These are phyloP conservation scores for Immersiporthe knoxdaviesiana DNA, from an alignment of 2,329 filamentous ascomycete genomes.

Conservation along the genomic window DNA sequence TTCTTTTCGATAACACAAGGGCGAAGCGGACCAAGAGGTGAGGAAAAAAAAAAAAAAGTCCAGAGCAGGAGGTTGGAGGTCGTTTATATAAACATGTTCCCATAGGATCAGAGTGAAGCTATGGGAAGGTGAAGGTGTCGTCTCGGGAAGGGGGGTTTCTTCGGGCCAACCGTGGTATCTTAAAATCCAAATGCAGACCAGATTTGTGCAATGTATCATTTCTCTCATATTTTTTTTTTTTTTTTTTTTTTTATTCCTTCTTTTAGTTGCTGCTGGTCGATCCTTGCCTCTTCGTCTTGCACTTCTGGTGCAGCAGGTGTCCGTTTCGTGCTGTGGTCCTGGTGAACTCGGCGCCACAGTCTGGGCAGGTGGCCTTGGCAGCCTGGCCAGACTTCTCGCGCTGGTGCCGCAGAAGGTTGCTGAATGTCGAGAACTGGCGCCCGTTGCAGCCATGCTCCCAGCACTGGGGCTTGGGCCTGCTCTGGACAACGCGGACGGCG, in stretches of 20 bases:
- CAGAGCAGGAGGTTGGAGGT: not conserved
- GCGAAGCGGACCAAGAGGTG: not conserved
- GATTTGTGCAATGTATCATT: slow-evolving; percentile 16
- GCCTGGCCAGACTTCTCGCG: slow-evolving; percentile 92
- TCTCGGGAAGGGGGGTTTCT: slow-evolving; percentile 5
- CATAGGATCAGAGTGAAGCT: slow-evolving; percentile 17
- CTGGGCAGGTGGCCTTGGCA: slow-evolving; percentile 84
- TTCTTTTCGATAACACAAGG: slow-evolving; percentile 5
- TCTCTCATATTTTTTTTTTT: slow-evolving; percentile 8
- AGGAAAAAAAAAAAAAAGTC: not conserved
- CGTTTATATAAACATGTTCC: slow-evolving; percentile 13
- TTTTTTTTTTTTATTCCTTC: slow-evolving; percentile 1
- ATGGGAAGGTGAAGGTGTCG: slow-evolving; percentile 23
- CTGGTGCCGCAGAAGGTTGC: slow-evolving; percentile 90
- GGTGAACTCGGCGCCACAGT: slow-evolving; percentile 92
- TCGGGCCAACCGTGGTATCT: slow-evolving; percentile 27
- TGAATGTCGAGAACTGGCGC: slow-evolving; percentile 93
- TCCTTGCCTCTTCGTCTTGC: slow-evolving; percentile 65
- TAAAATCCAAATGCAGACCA: slow-evolving; percentile 21
- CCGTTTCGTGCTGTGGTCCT: slow-evolving; percentile 87
- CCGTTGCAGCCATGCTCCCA: slow-evolving; percentile 98
- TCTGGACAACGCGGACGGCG: slow-evolving; percentile 71
- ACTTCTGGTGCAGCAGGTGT: slow-evolving; percentile 85
- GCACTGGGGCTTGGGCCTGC: slow-evolving; percentile 89
- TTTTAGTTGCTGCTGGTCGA: slow-evolving; percentile 43